Evolutionary conservation across 192 early-diverging fungal species (phyloP), one percentile per base, ranked within the genome.

Genomic region (Entomortierella lignicola): DNA sequence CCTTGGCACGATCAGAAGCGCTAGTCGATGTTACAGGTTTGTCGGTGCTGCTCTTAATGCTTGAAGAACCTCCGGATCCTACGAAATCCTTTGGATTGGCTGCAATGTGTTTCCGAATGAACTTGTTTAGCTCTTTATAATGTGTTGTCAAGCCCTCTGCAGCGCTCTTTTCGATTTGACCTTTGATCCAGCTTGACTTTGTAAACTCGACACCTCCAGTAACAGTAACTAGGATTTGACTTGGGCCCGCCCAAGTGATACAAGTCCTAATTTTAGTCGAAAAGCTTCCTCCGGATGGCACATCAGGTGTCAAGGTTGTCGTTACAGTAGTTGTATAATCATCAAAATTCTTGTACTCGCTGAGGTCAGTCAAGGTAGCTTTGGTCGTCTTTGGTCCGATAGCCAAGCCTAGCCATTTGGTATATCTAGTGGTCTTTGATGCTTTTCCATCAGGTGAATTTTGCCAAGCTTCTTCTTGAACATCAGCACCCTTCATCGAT

Each of bases 231-330:
- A 71, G 74, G 0, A 82, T 66, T 42, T 80, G 66, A 44, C 68
- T 64, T 29, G 72, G 59, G 17, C 83, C 84, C 44, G 83, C 79
- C 83, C 77, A 85, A 30, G 83, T 87, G 7, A 89, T 77, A 70
- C 88, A 89, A 0, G 83, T 86, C 21, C 84, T 42, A 48, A 83
- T 83, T 64, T 86, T 89, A 18, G 86, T 81, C 25, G 55, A 64
- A 54, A 89, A 89, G 17, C 74, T 69, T 26, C 72, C 65, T 55
- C 88, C 88, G 12, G 84, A 81, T 42, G 88, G 88, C 17, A 89
- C 85, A 72, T 89, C 84, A 5, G 88, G 88, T 18, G 88, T 87
- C 34, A 72, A 81, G 4, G 88, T 89, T 4, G 82, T 80, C 1
- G 88, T 87, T 12, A 85, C 58, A 15, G 71, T 67, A 2, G 83